Evolutionary conservation across 192 early-diverging fungal species (phyloP), one percentile per base, ranked within the genome.

Genomic region (Lobosporangium transversale): DNA sequence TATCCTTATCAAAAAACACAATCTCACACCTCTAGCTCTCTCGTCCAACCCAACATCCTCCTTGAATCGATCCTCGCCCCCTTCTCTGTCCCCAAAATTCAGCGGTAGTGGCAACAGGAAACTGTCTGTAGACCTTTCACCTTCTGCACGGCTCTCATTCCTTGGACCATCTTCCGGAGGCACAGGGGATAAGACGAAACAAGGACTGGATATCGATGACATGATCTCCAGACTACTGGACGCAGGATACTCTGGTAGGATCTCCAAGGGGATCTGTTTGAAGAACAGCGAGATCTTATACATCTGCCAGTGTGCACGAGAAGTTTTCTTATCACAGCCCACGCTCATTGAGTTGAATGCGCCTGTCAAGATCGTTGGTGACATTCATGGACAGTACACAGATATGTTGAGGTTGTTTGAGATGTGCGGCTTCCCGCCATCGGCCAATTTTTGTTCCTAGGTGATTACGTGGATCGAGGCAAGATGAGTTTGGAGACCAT

Each of bases 381-480:
- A 98, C 80, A 92, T 97, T 50, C 97, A 98, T 70, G 97, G 97
- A 30, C 97, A 98, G 81, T 98, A 92, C 80, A 84, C 91, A 2
- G 97, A 98, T 79, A 80, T 98, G 58, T 80, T 97, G 45, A 88
- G 95, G 31, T 80, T 97, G 53, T 97, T 98, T 79, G 95, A 97
- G 73, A 89, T 91, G 87, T 90, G 93, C 71, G 97, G 97, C 30
- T 96, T 94, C 70, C 97, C 97, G 40, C 95, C 95, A 1, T 71
- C 83, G 26, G 85, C 93, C 68, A 97, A 97, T 82, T 98, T 95
- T 79, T 97, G 50, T 98, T 96, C 62, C 50, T 98, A 30, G 94
- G 95, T 17, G 97, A 98, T 79, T 98, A 98, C 82, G 97, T 98
- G 2, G 97, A 98, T 82, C 91, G 97, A 52, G 97, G 97, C 47